phyloP scores from a whole-genome alignment of 2,329 filamentous ascomycete genomes.

The Penicillium hordei region DNA sequence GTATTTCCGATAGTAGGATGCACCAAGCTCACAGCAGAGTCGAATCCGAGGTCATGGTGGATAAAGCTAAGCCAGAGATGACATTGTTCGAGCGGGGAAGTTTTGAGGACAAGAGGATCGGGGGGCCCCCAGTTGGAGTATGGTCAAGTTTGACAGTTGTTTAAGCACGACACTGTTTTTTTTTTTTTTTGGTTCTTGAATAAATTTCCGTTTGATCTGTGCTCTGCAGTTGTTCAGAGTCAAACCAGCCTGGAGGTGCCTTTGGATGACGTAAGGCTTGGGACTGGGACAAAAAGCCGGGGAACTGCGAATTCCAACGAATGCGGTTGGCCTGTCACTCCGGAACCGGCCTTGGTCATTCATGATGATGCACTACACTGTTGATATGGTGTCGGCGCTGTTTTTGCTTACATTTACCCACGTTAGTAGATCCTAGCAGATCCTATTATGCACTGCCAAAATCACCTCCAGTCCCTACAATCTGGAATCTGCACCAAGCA shows the following conservation, averaged over 20 bases:
- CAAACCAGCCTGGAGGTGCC: conserved; percentile 8
- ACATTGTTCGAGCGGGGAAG: conserved; percentile 33
- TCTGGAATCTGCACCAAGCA: background rate
- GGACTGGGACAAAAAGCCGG: conserved; percentile 31
- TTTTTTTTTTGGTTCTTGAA: background rate
- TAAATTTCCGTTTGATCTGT: conserved; percentile 3
- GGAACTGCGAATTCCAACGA: conserved; percentile 26
- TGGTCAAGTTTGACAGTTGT: background rate
- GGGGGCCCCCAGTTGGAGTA: background rate
- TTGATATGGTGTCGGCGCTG: background rate
- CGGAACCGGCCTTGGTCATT: conserved; percentile 11
- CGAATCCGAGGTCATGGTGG: conserved; percentile 46
- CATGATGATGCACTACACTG: conserved; percentile 6
- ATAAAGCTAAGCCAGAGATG: conserved; percentile 29
- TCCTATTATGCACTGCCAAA: background rate
- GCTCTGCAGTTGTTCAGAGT: conserved; percentile 16
- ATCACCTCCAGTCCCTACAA: background rate
- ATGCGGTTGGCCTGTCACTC: conserved; percentile 20
- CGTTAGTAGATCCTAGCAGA: no score
- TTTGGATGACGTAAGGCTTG: conserved; percentile 40
- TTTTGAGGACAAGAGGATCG: conserved; percentile 13
- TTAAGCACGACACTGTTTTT: background rate
- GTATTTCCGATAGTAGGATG: background rate
- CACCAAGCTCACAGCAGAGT: conserved; percentile 36
- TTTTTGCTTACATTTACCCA: background rate